Percentiles rank a stretch among this genome's conserved stretches.
Evolutionary conservation across 108 stramenopile species (phyloP).

Genomic region (Schizochytrium sp.): DNA sequence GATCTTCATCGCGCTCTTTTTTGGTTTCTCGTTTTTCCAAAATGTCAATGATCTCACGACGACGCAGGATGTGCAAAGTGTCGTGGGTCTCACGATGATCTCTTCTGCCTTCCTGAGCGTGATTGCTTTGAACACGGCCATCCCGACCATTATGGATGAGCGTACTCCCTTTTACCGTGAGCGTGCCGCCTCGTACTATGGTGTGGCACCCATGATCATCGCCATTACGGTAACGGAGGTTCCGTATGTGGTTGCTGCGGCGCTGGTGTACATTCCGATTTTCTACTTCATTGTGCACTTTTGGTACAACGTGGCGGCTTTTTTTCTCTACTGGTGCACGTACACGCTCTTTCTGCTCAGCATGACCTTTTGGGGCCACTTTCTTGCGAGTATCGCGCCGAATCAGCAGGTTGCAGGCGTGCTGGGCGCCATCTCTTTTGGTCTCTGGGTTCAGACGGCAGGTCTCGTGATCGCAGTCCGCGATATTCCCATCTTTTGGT

Average conservation of each 20-base stretch:
- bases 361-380: background rate
- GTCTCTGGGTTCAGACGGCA: background rate
- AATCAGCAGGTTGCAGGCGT: slow-evolving; percentile 1
- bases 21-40: slow-evolving; percentile 8
- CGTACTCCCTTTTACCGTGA: slow-evolving; percentile 54
- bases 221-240: background rate
- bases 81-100: background rate
- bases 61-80: background rate
- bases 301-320: background rate
- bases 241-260: background rate
- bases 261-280: background rate
- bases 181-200: slow-evolving; percentile 43
- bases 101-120: slow-evolving; percentile 19
- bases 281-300: slow-evolving; percentile 16
- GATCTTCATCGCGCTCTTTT: slow-evolving; percentile 8
- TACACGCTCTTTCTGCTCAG: background rate
- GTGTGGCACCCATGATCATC: background rate
- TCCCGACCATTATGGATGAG: slow-evolving; percentile 41
- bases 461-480: background rate
- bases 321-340: background rate
- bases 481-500: background rate
- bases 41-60: background rate
- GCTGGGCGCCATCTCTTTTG: background rate
- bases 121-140: slow-evolving; percentile 30
- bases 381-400: background rate